phyloP scores from a whole-genome alignment of 306 rosid genomes.

The Vicia faba region DNA sequence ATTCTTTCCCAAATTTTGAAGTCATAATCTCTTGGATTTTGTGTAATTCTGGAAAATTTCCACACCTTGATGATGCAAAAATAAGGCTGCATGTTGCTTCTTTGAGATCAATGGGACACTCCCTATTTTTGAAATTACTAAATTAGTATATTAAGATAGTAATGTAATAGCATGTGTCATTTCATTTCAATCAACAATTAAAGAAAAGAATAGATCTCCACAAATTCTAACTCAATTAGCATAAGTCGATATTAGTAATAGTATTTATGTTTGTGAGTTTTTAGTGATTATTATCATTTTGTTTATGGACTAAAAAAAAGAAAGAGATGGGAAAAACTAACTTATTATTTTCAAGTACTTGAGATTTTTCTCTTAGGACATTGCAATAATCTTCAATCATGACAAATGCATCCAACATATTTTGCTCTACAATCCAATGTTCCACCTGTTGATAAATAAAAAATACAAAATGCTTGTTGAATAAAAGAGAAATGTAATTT shows the following conservation, averaged over 20 bases:
- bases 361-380: conserved; percentile 46
- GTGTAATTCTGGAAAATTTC: conserved; percentile 76
- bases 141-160: conserved; percentile 22
- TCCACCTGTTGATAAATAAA: conserved; percentile 53
- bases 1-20: conserved; percentile 54
- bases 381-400: conserved; percentile 57
- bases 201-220: not conserved
- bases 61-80: conserved; percentile 75
- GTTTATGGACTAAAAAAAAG: not conserved
- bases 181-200: not conserved
- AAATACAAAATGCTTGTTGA: not conserved
- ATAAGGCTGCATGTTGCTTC: conserved; percentile 62
- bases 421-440: conserved; percentile 59
- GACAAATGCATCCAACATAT: conserved; percentile 54
- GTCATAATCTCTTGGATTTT: conserved; percentile 55
- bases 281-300: too few species aligned
- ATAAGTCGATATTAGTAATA: too few species aligned
- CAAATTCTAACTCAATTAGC: too few species aligned
- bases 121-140: conserved; percentile 45
- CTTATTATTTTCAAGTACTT: conserved; percentile 50
- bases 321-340: conserved; percentile 33
- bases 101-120: conserved; percentile 62
- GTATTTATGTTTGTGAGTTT: too few species aligned
- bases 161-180: not conserved
- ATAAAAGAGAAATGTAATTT: not conserved